These are phyloP conservation scores for Corinectria fuckeliana DNA, from an alignment of 2,329 filamentous ascomycete genomes.

Conservation along the genomic window DNA sequence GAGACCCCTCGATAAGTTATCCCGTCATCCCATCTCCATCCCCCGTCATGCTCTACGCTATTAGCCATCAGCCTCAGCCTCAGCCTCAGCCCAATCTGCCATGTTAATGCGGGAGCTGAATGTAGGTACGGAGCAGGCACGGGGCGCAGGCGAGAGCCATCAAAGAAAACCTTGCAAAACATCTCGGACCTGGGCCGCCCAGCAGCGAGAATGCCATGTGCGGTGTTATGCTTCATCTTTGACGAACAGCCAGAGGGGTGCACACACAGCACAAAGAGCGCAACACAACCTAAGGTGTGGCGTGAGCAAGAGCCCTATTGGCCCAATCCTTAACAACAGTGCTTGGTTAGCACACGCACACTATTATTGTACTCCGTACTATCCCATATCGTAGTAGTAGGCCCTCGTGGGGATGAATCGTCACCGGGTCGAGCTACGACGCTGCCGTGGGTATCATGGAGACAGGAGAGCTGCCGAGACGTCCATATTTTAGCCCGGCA, in stretches of 20 bases:
- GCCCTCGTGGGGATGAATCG: not conserved
- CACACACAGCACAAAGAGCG: not conserved
- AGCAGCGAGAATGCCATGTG: not conserved
- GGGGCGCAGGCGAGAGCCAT: not conserved
- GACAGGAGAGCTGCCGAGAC: not conserved
- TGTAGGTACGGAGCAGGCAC: constrained; percentile 10
- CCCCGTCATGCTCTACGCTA: constrained; percentile 1
- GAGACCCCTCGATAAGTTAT: not conserved
- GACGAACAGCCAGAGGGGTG: not conserved
- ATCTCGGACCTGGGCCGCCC: not conserved
- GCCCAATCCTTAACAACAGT: not conserved
- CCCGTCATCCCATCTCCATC: constrained; percentile 11
- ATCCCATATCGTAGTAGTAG: not conserved
- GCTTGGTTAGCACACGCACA: not conserved
- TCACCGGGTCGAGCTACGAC: not conserved
- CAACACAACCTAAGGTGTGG: constrained; percentile 9
- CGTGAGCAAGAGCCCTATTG: not conserved
- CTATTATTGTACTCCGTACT: not conserved
- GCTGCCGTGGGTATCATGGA: not conserved
- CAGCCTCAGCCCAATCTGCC: constrained; percentile 11
- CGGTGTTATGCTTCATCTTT: not conserved
- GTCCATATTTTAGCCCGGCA: not conserved
- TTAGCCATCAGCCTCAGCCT: no score
- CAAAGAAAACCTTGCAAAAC: not conserved
- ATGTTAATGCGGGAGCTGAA: constrained; percentile 15